Evolutionary conservation across 192 early-diverging fungal species (phyloP), one percentile per base, ranked within the genome.

Genomic region (Gamsiella multidivaricata): DNA sequence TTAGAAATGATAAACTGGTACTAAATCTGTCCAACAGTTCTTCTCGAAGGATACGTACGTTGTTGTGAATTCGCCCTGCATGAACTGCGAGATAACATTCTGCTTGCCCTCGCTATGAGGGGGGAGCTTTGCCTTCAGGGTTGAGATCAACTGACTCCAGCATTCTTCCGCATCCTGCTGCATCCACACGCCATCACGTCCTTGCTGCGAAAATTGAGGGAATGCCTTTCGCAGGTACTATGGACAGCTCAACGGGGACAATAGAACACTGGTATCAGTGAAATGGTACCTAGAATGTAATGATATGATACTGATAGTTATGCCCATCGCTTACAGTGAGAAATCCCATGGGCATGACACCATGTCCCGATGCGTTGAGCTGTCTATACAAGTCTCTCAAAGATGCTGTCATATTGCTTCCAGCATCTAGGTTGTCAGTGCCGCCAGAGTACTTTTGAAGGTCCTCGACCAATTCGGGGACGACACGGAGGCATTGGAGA

Each of bases 141-240:
- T 85, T 1, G 89, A 87, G 18, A 98, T 74, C 28, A 98, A 72
- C 76, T 96, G 87, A 69, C 89, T 91, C 96, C 95, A 98, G 81
- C 94, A 98, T 72, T 99, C 98, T 76, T 99, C 96, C 2, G 98
- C 98, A 78, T 99, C 98, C 81, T 99, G 98, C 81, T 99, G 98
- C 82, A 91, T 87, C 70, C 82, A 95, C 5, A 85, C 81, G 32
- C 89, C 90, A 23, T 86, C 83, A 39, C 84, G 82, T 45, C 94
- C 91, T 65, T 83, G 84, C 76, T 98, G 93, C 8, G 85, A 89
- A 79, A 97, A 98, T 80, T 95, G 94, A 43, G 95, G 96, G 62
- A 90, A 97, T 7, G 86, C 86, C 36, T 82, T 82, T 20, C 95
- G 89, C 45, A 99, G 80, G 43, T 91, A 81, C 81, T 89, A 64